Evolutionary conservation across 352 stramenopile species (phyloP).

Genomic region (Sclerospora graminicola): DNA sequence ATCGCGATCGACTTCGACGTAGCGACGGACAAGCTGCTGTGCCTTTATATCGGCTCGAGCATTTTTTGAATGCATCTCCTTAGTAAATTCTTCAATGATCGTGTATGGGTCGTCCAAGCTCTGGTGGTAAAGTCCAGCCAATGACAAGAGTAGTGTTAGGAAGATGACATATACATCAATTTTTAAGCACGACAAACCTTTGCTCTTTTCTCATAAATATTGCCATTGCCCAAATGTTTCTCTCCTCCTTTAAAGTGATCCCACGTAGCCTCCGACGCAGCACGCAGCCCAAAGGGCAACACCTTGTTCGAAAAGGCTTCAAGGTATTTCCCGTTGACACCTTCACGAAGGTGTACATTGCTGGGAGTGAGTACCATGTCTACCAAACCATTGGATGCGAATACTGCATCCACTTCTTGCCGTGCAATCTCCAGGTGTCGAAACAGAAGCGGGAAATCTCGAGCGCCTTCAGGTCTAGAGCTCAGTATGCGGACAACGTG

Average conservation of each 20-base stretch:
- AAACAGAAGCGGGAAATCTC: constrained; percentile 22
- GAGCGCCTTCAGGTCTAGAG: constrained; percentile 10
- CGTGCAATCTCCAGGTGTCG: constrained; percentile 18
- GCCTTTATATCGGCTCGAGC: no score
- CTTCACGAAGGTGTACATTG: constrained; percentile 26
- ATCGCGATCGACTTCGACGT: constrained; percentile 34
- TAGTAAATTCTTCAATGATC: constrained; percentile 40
- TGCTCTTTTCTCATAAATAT: constrained; percentile 24
- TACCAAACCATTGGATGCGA: constrained; percentile 21
- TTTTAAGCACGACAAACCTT: constrained; percentile 12
- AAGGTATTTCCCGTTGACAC: constrained; percentile 25
- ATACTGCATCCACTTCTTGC: constrained; percentile 22
- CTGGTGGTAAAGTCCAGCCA: constrained; percentile 1
- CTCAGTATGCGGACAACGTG: constrained; percentile 8
- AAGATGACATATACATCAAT: no score
- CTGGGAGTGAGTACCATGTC: constrained; percentile 22
- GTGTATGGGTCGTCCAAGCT: constrained; percentile 25
- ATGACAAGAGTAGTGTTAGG: background rate
- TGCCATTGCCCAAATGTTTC: constrained; percentile 23
- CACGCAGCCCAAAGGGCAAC: constrained; percentile 29
- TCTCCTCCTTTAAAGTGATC: constrained; percentile 30
- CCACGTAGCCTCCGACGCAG: constrained; percentile 25
- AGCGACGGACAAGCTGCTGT: constrained; percentile 42
- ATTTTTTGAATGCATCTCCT: constrained; percentile 38
- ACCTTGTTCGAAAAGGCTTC: constrained; percentile 33